A percentile compares a stretch with the other conserved stretches of the same genome.
Evolutionary conservation across 73 alveolate genomes (phyloP).

Genomic region (Paramecium biaurelia): DNA sequence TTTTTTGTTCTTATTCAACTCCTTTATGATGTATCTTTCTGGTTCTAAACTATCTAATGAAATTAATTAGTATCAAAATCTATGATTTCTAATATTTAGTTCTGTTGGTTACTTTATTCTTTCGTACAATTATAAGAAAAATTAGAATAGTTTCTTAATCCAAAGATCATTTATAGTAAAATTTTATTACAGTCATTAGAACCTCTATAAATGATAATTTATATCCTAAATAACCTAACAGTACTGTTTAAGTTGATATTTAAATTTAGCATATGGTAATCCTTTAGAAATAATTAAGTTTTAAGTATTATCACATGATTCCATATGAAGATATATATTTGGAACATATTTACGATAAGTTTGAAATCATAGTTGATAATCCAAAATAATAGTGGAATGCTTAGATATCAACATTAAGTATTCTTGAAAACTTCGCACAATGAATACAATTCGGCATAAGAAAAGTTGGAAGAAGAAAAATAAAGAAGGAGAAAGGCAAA

Average conservation of each 20-base stretch:
- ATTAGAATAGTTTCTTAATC: background rate
- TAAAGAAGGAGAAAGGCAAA: slow-evolving; percentile 16
- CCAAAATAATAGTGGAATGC: background rate
- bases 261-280: no score
- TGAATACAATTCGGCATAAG: background rate
- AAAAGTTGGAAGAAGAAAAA: background rate
- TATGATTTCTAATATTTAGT: no score
- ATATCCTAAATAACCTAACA: no score
- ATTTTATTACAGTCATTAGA: background rate
- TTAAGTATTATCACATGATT: background rate
- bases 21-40: no score
- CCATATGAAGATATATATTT: background rate
- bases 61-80: no score
- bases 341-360: background rate
- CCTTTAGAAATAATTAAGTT: background rate
- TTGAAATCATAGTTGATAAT: background rate
- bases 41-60: no score
- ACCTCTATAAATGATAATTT: no score
- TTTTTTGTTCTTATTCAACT: no score
- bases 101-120: no score
- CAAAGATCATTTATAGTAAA: background rate
- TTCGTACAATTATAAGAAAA: no score
- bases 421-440: background rate
- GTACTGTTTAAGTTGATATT: no score
- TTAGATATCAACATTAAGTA: background rate